Conservation (phyloP, 495 filamentous ascomycete species). For the Penicillium crystallinum region DNA sequence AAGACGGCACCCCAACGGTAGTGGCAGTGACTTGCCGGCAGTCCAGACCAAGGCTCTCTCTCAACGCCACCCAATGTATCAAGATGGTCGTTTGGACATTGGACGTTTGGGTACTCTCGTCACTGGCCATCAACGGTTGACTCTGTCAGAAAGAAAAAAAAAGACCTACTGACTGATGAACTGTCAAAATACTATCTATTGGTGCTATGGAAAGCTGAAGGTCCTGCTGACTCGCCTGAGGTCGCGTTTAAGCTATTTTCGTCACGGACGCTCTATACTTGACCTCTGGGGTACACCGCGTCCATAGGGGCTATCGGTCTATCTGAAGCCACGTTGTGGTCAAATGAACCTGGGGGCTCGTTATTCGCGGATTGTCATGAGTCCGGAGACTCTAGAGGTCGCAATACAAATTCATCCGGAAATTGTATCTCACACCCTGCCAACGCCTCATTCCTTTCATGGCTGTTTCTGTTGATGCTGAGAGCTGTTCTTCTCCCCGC, state of each 20-base stretch:
- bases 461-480: background rate
- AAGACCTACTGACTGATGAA: slow-evolving; percentile 27
- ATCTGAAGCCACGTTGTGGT: slow-evolving; percentile 8
- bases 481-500: slow-evolving; percentile 4
- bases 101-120: slow-evolving; percentile 1
- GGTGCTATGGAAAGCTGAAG: slow-evolving; percentile 8
- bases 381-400: background rate
- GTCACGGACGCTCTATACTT: slow-evolving; percentile 12
- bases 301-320: slow-evolving; percentile 4
- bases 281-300: slow-evolving; percentile 1
- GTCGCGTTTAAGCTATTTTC: slow-evolving; percentile 24
- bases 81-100: slow-evolving; percentile 15
- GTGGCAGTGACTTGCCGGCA: slow-evolving; percentile 1
- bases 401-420: background rate
- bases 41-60: slow-evolving; percentile 5
- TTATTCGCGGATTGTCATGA: background rate
- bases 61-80: slow-evolving; percentile 10
- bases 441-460: slow-evolving; percentile 3
- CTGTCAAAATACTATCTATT: slow-evolving; percentile 20
- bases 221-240: slow-evolving; percentile 23
- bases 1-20: background rate
- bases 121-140: slow-evolving; percentile 4
- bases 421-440: background rate
- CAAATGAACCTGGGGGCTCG: background rate
- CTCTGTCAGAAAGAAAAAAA: background rate